Conservation (phyloP, 2,329 filamentous ascomycete genomes). For the Cryphonectria carpinicola region DNA sequence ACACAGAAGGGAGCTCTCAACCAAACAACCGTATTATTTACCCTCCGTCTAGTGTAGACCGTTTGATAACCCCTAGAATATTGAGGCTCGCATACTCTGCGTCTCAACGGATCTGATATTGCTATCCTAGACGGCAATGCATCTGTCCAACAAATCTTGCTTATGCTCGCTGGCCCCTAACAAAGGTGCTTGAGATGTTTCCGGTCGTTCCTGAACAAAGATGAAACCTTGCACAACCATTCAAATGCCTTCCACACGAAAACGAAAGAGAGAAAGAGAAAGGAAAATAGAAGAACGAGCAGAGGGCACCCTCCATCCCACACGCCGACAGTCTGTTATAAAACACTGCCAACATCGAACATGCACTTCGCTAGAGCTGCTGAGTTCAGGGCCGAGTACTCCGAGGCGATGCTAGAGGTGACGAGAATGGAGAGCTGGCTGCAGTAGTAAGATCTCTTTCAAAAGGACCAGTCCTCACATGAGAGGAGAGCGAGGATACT, state of each 20-base stretch:
- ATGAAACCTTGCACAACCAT: background rate
- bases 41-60: slow-evolving; percentile 3
- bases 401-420: slow-evolving; percentile 14
- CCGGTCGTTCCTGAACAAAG: background rate
- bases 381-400: background rate
- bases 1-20: background rate
- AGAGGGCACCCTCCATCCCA: background rate
- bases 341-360: background rate
- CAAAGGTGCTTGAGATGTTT: background rate
- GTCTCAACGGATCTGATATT: background rate
- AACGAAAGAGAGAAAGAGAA: background rate
- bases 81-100: background rate
- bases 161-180: background rate
- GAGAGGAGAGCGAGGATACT: slow-evolving; percentile 10
- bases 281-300: background rate
- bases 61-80: background rate
- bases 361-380: background rate
- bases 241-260: background rate
- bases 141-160: background rate
- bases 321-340: background rate
- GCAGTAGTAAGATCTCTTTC: slow-evolving; percentile 7
- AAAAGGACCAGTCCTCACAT: background rate
- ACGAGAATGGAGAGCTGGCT: background rate
- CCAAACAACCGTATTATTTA: background rate
- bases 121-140: slow-evolving; percentile 1